phyloP scores from a whole-genome alignment of 495 filamentous ascomycete species.

The Evernia prunastri region DNA sequence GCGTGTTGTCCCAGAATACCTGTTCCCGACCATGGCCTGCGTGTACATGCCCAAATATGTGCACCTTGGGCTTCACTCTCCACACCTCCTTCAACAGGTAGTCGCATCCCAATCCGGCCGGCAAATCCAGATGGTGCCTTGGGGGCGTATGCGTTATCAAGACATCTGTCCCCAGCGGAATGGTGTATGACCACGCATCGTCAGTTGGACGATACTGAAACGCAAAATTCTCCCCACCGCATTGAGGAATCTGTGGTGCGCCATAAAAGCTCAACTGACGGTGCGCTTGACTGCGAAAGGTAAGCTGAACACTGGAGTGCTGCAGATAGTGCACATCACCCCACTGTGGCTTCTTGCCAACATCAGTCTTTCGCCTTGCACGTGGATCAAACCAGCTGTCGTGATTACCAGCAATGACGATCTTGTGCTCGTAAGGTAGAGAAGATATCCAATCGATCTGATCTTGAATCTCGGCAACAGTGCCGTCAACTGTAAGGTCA shows the following conservation, averaged over 20 bases:
- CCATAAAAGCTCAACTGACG: conserved; percentile 53
- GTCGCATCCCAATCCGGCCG: conserved; percentile 60
- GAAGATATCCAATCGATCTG: conserved; percentile 72
- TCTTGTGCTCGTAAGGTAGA: conserved; percentile 68
- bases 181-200: conserved; percentile 57
- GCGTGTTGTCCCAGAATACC: conserved; percentile 72
- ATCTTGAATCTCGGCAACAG: conserved; percentile 61
- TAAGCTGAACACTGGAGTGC: conserved; percentile 49
- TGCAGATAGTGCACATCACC: conserved; percentile 57
- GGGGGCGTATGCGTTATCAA: conserved; percentile 74
- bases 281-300: conserved; percentile 32
- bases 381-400: conserved; percentile 70
- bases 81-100: conserved; percentile 69
- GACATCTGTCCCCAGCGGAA: conserved; percentile 73
- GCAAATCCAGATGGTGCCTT: conserved; percentile 67
- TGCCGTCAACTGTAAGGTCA: conserved; percentile 72
- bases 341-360: conserved; percentile 47
- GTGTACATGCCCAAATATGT: conserved; percentile 90
- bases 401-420: conserved; percentile 86
- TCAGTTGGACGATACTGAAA: conserved; percentile 55
- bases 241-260: conserved; percentile 57
- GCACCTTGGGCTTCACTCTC: conserved; percentile 69
- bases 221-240: conserved; percentile 56
- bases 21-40: conserved; percentile 54
- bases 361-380: conserved; percentile 40